Conservation (phyloP, 495 filamentous ascomycete genomes). For the Aspergillus incahuasiensis region DNA sequence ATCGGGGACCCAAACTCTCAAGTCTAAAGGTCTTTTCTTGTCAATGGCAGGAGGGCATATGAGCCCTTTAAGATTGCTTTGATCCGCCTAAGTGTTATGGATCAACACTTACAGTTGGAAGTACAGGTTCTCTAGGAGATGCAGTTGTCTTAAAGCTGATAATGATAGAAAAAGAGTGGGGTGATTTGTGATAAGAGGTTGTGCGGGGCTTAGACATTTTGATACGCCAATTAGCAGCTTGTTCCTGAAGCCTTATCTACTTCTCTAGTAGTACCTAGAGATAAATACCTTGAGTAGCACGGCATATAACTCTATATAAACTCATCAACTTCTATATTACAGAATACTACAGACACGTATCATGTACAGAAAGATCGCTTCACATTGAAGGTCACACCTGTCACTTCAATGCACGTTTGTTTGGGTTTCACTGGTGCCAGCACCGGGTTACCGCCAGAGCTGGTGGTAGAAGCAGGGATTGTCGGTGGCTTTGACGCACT, state of each 20-base stretch:
- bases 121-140: neutral
- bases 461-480: no score
- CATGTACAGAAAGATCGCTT: no score
- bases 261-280: no score
- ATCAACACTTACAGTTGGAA: neutral
- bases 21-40: neutral
- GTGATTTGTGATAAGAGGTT: conserved; percentile 1
- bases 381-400: no score
- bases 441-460: neutral
- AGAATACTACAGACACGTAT: no score
- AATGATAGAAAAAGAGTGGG: neutral
- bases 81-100: neutral
- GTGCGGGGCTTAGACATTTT: neutral
- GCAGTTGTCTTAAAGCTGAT: neutral
- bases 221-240: neutral
- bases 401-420: neutral
- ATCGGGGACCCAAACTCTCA: neutral
- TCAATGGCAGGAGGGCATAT: no score
- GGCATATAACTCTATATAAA: no score
- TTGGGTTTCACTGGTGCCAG: neutral
- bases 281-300: no score
- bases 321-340: no score
- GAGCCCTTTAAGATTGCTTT: neutral
- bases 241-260: neutral
- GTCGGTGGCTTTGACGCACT: no score